Base-by-base conservation (phyloP, 345 rosid genomes). In the Brassica cretica region DNA sequence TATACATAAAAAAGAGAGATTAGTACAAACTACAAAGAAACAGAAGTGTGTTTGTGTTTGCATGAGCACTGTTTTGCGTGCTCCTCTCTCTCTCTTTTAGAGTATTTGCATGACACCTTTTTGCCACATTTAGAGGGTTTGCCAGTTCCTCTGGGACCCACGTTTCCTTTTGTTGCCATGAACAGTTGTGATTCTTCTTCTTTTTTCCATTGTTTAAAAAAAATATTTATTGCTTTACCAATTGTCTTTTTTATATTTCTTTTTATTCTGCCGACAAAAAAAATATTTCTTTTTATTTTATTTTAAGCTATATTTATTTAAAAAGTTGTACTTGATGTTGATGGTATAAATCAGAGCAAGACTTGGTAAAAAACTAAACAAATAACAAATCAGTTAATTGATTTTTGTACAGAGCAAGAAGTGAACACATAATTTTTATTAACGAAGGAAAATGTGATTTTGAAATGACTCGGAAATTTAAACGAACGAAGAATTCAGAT, bases 11-110 rank as follows among this genome's bases (percentile, higher is more conserved):
- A 75, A 61, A 64, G 25, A 63, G 37, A 63, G 56, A 49, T n/a
- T 49, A 49, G 56, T n/a, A 49, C 16, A 53, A 53, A 25, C 29
- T 25, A 25, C 29, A 25, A 53, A 16, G 56, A 15, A 5, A 51
- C 6, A n/a, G 0, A 30, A 73, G 44, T 64, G 15, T 71, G 30
- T 68, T 65, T 89, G 93, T 90, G 88, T 53, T 89, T 80, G 82
- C 82, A 74, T 74, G 82, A 88, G 79, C 88, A 83, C 84, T 78
- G 84, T 64, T 68, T 83, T 85, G 89, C 82, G 86, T 85, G 82
- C 78, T 79, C 18, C 74, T 33, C 73, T 68, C 30, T 74, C 62
- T 78, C 35, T 68, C 24, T 32, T 68, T 27, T 27, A 27, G 5
- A 67, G 70, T 68, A 66, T 82, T 75, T 76, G 86, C 83, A 83